Percentiles rank a stretch among this genome's conserved stretches.
phyloP scores from a whole-genome alignment of 192 early-diverging fungal species.

The Coemansia furcata region DNA sequence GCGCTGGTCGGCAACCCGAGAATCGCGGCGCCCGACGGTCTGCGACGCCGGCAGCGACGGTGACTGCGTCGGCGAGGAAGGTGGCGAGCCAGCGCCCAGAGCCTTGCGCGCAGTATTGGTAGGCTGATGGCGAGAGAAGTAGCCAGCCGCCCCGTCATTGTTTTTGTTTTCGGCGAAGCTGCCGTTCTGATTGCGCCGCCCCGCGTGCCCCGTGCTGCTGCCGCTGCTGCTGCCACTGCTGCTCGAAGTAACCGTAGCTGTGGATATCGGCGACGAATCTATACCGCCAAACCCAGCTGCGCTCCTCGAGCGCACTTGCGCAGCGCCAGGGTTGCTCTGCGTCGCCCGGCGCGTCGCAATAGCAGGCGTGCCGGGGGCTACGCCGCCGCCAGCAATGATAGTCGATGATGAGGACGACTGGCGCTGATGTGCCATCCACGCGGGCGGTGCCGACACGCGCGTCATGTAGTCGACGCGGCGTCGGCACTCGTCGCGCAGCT shows the following conservation, averaged over 20 bases:
- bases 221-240: constrained; percentile 10
- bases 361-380: not conserved
- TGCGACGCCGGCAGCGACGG: not conserved
- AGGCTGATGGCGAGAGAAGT: constrained; percentile 21
- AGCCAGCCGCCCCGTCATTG: not conserved
- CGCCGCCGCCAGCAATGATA: constrained; percentile 9
- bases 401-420: constrained; percentile 26
- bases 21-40: constrained; percentile 10
- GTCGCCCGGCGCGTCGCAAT: not conserved
- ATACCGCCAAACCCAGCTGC: not conserved
- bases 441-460: constrained; percentile 35
- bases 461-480: constrained; percentile 45
- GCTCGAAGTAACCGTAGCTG: constrained; percentile 8
- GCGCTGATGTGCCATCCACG: constrained; percentile 25
- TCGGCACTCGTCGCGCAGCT: constrained; percentile 48
- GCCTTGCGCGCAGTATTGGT: constrained; percentile 6
- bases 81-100: not conserved
- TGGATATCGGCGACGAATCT: constrained; percentile 16
- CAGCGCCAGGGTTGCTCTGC: not conserved
- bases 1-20: constrained; percentile 20
- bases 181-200: not conserved
- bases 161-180: constrained; percentile 9
- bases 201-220: constrained; percentile 1
- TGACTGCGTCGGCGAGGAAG: not conserved
- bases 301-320: not conserved